Evolutionary conservation across 2,329 filamentous ascomycete species (phyloP).

Genomic region (Penicillium sp.): DNA sequence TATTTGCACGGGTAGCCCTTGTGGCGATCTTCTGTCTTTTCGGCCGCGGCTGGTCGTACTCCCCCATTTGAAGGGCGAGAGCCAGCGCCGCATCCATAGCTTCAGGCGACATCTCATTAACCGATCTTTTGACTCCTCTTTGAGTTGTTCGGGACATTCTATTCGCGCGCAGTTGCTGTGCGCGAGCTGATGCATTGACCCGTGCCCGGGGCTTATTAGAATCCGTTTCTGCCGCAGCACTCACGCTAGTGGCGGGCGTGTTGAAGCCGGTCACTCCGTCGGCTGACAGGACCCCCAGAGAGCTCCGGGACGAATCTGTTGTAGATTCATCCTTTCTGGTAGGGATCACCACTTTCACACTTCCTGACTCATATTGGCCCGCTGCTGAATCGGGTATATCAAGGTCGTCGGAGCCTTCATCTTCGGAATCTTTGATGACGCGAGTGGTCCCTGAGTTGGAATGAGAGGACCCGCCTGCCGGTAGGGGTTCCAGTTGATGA

Average conservation of each 20-base stretch:
- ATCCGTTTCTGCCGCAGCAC: conserved; percentile 53
- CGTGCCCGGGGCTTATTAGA: conserved; percentile 28
- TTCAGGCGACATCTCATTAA: conserved; percentile 46
- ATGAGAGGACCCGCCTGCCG: conserved; percentile 16
- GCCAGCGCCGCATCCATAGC: conserved; percentile 51
- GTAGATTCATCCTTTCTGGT: conserved; percentile 23
- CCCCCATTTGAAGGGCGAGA: conserved; percentile 56
- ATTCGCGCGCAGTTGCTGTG: conserved; percentile 51
- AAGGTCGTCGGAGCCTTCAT: conserved; percentile 13
- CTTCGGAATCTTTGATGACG: conserved; percentile 23
- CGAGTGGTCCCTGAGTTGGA: conserved; percentile 12
- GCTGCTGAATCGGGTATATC: conserved; percentile 3
- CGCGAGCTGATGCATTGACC: conserved; percentile 48
- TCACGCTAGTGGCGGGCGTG: conserved; percentile 62
- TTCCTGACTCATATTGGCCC: background rate
- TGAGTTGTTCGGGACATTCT: conserved; percentile 44
- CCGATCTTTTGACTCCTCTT: conserved; percentile 45
- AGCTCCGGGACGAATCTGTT: conserved; percentile 39
- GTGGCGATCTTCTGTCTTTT: conserved; percentile 39
- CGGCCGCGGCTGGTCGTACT: conserved; percentile 41
- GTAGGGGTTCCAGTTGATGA: conserved; percentile 8
- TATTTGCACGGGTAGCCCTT: conserved; percentile 1
- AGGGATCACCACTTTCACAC: conserved; percentile 33
- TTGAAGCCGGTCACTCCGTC: conserved; percentile 54
- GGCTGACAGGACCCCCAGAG: conserved; percentile 38